Base-by-base conservation (phyloP, 192 early-diverging fungal genomes). In the Podila epigama region DNA sequence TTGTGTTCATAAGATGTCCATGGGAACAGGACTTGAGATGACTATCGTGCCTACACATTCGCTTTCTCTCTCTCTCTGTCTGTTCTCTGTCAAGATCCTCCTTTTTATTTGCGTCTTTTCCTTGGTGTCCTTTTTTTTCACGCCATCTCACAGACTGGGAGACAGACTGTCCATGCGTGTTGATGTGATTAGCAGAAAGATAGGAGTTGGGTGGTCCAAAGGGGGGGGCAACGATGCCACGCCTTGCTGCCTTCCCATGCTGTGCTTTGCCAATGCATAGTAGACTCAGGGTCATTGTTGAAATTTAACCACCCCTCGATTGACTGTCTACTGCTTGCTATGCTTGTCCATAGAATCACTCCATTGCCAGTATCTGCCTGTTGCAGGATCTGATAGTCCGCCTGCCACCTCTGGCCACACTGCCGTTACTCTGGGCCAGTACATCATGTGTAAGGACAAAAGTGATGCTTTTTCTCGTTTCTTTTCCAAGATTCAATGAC, bases 351-450 rank as follows among this genome's bases (percentile, higher is more conserved):
- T 66, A 73, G 70, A 73, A 54, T 60, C 70, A 1, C 57, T 77
- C 16, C 59, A 64, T 12, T 68, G 73, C 50, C 73, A 77, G 55
- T n/a, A 52, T 1, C 37, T 77, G 8, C 55, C 66, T 8, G 29
- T 56, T 13, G 32, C 33, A 27, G 73, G 73, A 33, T 7, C 44
- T 1, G 73, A 77, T 51, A 32, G 27, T 39, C 73, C 73, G 37
- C 60, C 73, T 13, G 36, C 73, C 0, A 58, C 61, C 20, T 34
- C 73, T 3, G 73, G 73, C 35, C 73, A 77, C 56, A 68, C 66
- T 13, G 73, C 73, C 31, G 73, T 77, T 28, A 77, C 66, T 25
- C 57, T 77, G 22, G 73, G 73, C 39, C 73, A 77, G 28, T 77
- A 77, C 44, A 77, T 77, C 36, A 68, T 77, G 73, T 77, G 73